Evolutionary conservation across 2,329 filamentous ascomycete species (phyloP).

Genomic region (Scedosporium aurantiacum): DNA sequence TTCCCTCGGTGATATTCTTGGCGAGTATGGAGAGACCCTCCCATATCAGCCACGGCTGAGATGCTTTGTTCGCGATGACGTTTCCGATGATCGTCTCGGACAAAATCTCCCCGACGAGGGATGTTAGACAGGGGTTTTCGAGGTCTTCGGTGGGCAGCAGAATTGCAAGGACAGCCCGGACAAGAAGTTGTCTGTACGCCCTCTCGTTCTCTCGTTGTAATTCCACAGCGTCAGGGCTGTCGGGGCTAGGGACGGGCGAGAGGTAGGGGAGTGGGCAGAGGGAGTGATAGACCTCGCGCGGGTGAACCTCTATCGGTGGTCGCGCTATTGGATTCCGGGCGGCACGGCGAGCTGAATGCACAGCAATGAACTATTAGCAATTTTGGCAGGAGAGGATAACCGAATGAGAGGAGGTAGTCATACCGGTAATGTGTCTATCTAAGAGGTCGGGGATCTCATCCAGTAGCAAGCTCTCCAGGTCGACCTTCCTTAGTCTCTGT

Average conservation of each 20-base stretch:
- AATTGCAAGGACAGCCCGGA: slow-evolving; percentile 68
- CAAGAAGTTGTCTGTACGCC: slow-evolving; percentile 78
- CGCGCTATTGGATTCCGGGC: slow-evolving; percentile 48
- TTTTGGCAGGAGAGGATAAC: background rate
- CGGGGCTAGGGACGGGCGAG: slow-evolving; percentile 58
- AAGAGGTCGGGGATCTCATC: slow-evolving; percentile 81
- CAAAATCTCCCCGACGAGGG: slow-evolving; percentile 76
- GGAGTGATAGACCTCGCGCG: slow-evolving; percentile 69
- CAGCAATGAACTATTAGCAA: background rate
- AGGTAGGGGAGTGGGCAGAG: slow-evolving; percentile 72
- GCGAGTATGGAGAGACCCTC: slow-evolving; percentile 67
- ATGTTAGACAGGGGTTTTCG: slow-evolving; percentile 73
- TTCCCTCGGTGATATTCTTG: slow-evolving; percentile 6
- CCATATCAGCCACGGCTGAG: slow-evolving; percentile 82
- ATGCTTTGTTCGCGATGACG: slow-evolving; percentile 65
- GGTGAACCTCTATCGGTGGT: slow-evolving; percentile 48
- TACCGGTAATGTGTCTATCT: slow-evolving; percentile 70
- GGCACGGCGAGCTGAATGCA: slow-evolving; percentile 56
- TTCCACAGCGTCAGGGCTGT: slow-evolving; percentile 35
- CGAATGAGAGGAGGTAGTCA: background rate
- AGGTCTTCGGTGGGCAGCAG: slow-evolving; percentile 88
- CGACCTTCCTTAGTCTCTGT: slow-evolving; percentile 70
- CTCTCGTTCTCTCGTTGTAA: slow-evolving; percentile 68
- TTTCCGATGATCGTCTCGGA: slow-evolving; percentile 84
- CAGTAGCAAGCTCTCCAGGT: slow-evolving; percentile 70